These are phyloP conservation scores for Fusarium acutatum DNA, from an alignment of 2,329 filamentous ascomycete species.

Conservation along the genomic window DNA sequence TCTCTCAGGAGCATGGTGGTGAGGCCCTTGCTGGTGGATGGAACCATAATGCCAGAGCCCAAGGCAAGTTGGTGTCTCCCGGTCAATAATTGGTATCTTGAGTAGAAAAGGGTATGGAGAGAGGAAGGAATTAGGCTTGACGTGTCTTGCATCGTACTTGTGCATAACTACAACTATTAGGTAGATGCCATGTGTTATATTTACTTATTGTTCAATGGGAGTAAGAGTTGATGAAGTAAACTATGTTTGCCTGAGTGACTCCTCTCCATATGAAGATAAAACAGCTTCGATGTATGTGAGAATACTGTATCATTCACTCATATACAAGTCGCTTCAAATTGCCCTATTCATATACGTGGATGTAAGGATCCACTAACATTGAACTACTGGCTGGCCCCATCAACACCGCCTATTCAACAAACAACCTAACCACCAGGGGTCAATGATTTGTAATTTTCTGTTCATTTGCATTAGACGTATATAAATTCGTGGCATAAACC, in stretches of 20 bases:
- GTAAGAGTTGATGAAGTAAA: constrained; percentile 5
- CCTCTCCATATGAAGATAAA: background rate
- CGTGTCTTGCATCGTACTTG: constrained; percentile 37
- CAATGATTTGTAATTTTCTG: constrained; percentile 8
- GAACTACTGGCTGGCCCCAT: constrained; percentile 11
- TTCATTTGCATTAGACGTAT: constrained; percentile 25
- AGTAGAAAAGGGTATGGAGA: constrained; percentile 22
- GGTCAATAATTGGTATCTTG: constrained; percentile 73
- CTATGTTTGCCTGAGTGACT: background rate
- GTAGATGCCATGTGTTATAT: constrained; percentile 44
- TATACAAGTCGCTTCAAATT: background rate
- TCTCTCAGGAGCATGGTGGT: constrained; percentile 76
- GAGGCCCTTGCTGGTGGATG: constrained; percentile 86
- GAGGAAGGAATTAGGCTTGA: constrained; percentile 30
- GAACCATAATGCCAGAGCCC: constrained; percentile 75
- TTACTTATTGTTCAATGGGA: constrained; percentile 41
- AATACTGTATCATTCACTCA: background rate
- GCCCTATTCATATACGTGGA: background rate
- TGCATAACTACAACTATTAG: constrained; percentile 41
- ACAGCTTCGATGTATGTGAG: background rate
- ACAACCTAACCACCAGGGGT: constrained; percentile 14
- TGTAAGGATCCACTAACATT: constrained; percentile 11
- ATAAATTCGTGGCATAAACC: background rate
- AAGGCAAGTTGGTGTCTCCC: constrained; percentile 87
- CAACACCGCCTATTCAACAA: constrained; percentile 39